A percentile compares a stretch with the other conserved stretches of the same genome.
Conservation (phyloP, 108 stramenopile genomes). For the Skeletonema menzelii region DNA sequence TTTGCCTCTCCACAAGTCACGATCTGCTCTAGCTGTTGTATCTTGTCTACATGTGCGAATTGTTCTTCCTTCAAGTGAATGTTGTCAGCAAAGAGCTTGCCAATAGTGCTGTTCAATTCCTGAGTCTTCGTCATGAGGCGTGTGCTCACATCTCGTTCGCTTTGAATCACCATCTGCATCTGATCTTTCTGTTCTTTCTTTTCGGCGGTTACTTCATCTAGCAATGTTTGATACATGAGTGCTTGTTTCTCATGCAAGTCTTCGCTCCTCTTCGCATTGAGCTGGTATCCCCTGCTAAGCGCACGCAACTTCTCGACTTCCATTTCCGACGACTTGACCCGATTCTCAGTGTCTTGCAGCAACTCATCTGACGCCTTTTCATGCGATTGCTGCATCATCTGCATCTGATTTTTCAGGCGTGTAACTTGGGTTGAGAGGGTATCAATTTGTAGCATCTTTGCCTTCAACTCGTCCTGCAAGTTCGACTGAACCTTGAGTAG, state of each 20-base stretch:
- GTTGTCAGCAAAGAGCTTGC: slow-evolving; percentile 20
- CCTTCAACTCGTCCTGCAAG: slow-evolving; percentile 7
- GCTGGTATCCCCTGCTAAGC: slow-evolving; percentile 2
- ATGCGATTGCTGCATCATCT: neutral
- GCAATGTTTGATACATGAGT: too few relatives aligned
- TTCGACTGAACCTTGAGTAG: neutral
- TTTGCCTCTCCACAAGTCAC: slow-evolving; percentile 22
- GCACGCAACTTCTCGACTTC: slow-evolving; percentile 23
- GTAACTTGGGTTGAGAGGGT: slow-evolving; percentile 4
- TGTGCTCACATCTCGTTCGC: slow-evolving; percentile 22
- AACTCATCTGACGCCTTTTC: slow-evolving; percentile 17
- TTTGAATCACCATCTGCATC: slow-evolving; percentile 12
- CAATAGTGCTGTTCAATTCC: slow-evolving; percentile 15
- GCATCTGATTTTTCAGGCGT: slow-evolving; percentile 8
- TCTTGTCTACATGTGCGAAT: neutral
- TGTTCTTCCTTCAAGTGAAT: neutral
- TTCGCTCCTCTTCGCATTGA: slow-evolving; percentile 5
- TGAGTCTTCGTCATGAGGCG: slow-evolving; percentile 37
- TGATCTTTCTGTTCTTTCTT: slow-evolving; percentile 7
- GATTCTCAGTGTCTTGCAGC: slow-evolving; percentile 12
- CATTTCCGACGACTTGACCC: slow-evolving; percentile 3
- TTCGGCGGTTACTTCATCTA: slow-evolving; percentile 19
- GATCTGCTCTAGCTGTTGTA: slow-evolving; percentile 10
- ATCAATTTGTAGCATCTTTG: slow-evolving; percentile 2
- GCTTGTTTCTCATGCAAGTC: neutral